A percentile compares a stretch with the other conserved stretches of the same genome.
Evolutionary conservation across 2,329 filamentous ascomycete species (phyloP).

Genomic region (Penicillium hesseltinei): DNA sequence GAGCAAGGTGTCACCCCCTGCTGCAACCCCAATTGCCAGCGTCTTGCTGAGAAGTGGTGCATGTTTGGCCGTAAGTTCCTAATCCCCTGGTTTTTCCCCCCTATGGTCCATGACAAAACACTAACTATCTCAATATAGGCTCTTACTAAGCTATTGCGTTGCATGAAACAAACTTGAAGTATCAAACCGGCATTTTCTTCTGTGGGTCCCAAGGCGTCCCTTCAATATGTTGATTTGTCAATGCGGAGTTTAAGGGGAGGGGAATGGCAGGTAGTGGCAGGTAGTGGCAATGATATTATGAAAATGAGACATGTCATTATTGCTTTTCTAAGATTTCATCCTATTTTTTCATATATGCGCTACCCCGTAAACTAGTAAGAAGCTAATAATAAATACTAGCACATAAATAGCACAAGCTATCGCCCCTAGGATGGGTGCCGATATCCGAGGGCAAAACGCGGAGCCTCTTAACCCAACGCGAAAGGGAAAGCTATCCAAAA

Average conservation of each 20-base stretch:
- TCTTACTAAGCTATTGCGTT: conserved; percentile 4
- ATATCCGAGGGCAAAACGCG: background rate
- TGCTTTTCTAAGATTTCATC: background rate
- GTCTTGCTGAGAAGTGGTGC: conserved; percentile 78
- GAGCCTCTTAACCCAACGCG: background rate
- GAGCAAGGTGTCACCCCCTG: conserved; percentile 83
- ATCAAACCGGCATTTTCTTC: conserved; percentile 1
- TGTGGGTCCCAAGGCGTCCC: conserved; percentile 1
- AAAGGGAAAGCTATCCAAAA: background rate
- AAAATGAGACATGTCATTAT: conserved; percentile 12
- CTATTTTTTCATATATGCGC: background rate
- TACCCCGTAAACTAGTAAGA: background rate
- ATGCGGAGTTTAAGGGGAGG: conserved; percentile 5
- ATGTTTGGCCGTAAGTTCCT: conserved; percentile 75
- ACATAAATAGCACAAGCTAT: background rate
- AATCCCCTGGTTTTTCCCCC: conserved; percentile 18
- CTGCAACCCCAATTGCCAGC: conserved; percentile 79
- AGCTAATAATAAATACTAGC: background rate
- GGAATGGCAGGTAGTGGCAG: conserved; percentile 7
- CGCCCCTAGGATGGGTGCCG: background rate
- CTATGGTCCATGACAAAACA: background rate
- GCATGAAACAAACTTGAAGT: background rate
- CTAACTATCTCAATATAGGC: conserved; percentile 1
- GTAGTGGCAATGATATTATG: conserved; percentile 12
- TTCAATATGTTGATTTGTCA: conserved; percentile 4